Percentiles rank a stretch among this genome's conserved stretches.
These are phyloP conservation scores for Suillus alpinus DNA, from an alignment of 768 basidiomycete species.

Conservation along the genomic window DNA sequence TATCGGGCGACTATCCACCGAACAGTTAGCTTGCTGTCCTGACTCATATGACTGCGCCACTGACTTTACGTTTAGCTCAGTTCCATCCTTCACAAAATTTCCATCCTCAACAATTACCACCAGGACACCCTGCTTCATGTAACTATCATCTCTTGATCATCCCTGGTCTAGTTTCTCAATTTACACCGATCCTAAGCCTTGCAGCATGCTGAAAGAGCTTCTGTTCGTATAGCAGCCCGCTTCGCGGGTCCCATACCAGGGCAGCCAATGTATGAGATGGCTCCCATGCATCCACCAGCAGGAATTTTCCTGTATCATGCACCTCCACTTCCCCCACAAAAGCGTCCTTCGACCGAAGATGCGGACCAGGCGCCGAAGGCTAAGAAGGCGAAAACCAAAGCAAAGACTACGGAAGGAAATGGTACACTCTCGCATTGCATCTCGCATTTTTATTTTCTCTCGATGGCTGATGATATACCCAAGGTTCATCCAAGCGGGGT, in stretches of 20 bases:
- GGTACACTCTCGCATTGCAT: conserved; percentile 20
- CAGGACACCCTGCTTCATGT: conserved; percentile 29
- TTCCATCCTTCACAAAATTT: conserved; percentile 35
- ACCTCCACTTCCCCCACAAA: conserved; percentile 30
- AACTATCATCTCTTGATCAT: conserved; percentile 25
- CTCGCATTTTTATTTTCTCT: conserved; percentile 10
- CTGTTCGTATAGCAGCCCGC: conserved; percentile 58
- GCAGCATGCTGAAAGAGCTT: conserved; percentile 53
- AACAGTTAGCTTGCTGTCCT: conserved; percentile 30
- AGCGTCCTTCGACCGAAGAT: conserved; percentile 38
- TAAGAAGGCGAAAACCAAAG: conserved; percentile 45
- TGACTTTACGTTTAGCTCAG: conserved; percentile 27
- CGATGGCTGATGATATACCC: conserved; percentile 12
- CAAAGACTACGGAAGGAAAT: conserved; percentile 33
- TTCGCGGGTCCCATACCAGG: conserved; percentile 33
- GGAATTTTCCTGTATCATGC: conserved; percentile 27
- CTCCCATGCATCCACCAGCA: conserved; percentile 30
- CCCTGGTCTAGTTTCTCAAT: conserved; percentile 17
- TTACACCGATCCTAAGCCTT: conserved; percentile 37
- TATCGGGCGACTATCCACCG: conserved; percentile 42
- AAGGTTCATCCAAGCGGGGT: conserved; percentile 56
- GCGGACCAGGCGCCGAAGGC: conserved; percentile 41
- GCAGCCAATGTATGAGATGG: conserved; percentile 31
- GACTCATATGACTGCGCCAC: conserved; percentile 9
- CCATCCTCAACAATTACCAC: conserved; percentile 26